Evolutionary conservation across 2,329 filamentous ascomycete species (phyloP).

Genomic region (Cytospora piceicola): DNA sequence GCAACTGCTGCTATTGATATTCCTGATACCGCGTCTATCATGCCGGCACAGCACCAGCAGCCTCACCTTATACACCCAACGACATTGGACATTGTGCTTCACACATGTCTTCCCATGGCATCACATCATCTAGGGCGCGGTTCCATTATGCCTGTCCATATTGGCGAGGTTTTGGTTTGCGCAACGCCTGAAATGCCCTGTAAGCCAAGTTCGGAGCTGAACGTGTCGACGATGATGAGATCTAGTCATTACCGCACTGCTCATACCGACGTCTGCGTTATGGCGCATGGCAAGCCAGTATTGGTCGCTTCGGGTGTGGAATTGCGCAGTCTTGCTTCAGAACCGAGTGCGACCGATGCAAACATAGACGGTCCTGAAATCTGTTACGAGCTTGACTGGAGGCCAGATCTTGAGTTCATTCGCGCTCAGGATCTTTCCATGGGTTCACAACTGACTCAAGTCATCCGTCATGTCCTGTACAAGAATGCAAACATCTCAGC

Average conservation of each 20-base stretch:
- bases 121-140: not conserved
- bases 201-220: not conserved
- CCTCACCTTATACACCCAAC: conserved; percentile 15
- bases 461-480: not conserved
- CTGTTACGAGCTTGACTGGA: conserved; percentile 7
- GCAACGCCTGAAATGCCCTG: not conserved
- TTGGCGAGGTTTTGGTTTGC: not conserved
- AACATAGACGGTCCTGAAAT: not conserved
- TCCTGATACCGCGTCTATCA: not conserved
- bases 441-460: not conserved
- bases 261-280: not conserved
- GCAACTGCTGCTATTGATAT: not conserved
- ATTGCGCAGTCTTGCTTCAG: conserved; percentile 3
- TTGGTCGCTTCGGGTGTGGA: conserved; percentile 7
- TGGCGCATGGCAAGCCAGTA: not conserved
- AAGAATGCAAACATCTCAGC: not conserved
- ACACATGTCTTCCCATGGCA: not conserved
- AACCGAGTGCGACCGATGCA: not conserved
- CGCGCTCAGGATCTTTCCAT: not conserved
- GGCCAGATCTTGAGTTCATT: not conserved
- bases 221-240: not conserved
- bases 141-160: conserved; percentile 10
- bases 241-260: conserved; percentile 14
- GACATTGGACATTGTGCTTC: conserved; percentile 9
- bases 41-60: conserved; percentile 6